Conservation (phyloP, 768 basidiomycete species). For the Amanita pallidorosea region DNA sequence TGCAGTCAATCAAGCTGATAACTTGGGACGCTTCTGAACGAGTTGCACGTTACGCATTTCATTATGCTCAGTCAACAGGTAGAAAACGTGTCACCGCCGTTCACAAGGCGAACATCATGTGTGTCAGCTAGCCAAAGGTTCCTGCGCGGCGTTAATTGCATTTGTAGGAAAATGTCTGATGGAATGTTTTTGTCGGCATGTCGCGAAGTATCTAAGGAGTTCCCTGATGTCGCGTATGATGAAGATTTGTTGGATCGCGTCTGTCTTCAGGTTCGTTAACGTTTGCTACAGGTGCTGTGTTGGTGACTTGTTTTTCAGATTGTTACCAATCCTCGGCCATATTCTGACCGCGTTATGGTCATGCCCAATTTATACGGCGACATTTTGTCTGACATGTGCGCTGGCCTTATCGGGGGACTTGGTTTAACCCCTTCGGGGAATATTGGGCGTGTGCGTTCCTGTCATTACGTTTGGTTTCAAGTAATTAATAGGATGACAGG, state of each 20-base stretch:
- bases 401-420: constrained; percentile 94
- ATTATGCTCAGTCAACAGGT: constrained; percentile 86
- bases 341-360: constrained; percentile 96
- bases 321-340: constrained; percentile 88
- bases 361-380: constrained; percentile 98
- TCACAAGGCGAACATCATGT: constrained; percentile 99
- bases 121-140: constrained; percentile 13
- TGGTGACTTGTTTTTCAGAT: constrained; percentile 33
- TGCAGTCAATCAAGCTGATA: constrained; percentile 99
- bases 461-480: not conserved
- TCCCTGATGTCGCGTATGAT: constrained; percentile 87
- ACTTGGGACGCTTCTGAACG: constrained; percentile 99
- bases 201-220: constrained; percentile 91
- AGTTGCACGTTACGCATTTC: constrained; percentile 96
- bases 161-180: constrained; percentile 94
- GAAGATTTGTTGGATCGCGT: constrained; percentile 96
- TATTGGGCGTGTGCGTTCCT: constrained; percentile 72
- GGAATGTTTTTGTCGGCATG: constrained; percentile 99
- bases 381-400: constrained; percentile 97
- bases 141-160: not conserved
- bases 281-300: not conserved
- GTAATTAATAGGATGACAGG: constrained; percentile 34
- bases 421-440: constrained; percentile 97
- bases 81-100: constrained; percentile 94
- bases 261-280: constrained; percentile 66